These are phyloP conservation scores for Nannizziopsis barbatae DNA, from an alignment of 2,329 filamentous ascomycete species.

Conservation along the genomic window DNA sequence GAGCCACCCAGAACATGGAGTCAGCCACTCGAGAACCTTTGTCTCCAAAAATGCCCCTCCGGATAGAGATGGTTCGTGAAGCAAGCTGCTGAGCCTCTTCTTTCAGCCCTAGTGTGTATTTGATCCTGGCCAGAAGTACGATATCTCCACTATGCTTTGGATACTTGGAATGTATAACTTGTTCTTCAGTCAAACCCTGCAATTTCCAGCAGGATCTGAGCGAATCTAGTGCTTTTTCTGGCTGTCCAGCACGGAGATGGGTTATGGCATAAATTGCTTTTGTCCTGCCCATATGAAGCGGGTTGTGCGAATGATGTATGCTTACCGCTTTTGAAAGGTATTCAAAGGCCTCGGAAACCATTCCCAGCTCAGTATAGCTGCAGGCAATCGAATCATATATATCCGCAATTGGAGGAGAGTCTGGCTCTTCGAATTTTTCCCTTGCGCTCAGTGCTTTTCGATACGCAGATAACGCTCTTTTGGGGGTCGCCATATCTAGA, in stretches of 20 bases:
- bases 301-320: slow-evolving; percentile 4
- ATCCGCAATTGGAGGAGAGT: slow-evolving; percentile 4
- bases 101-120: slow-evolving; percentile 9
- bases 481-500: slow-evolving; percentile 21
- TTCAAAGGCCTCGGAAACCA: not conserved
- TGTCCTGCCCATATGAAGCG: not conserved
- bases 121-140: slow-evolving; percentile 14
- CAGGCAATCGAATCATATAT: slow-evolving; percentile 10
- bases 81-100: slow-evolving; percentile 13
- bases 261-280: slow-evolving; percentile 15
- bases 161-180: slow-evolving; percentile 9
- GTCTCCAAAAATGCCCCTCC: slow-evolving; percentile 12
- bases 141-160: slow-evolving; percentile 17
- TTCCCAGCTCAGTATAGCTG: slow-evolving; percentile 1
- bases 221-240: slow-evolving; percentile 12
- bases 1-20: slow-evolving; percentile 4
- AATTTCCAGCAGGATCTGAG: slow-evolving; percentile 10
- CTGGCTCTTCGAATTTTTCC: not conserved
- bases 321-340: slow-evolving; percentile 4
- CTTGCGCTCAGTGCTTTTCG: not conserved
- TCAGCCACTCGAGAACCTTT: slow-evolving; percentile 7
- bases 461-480: slow-evolving; percentile 18
- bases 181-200: slow-evolving; percentile 1
- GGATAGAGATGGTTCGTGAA: slow-evolving; percentile 13
- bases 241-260: slow-evolving; percentile 11